phyloP scores from a whole-genome alignment of 2,329 filamentous ascomycete genomes.

The Fusarium begoniae region DNA sequence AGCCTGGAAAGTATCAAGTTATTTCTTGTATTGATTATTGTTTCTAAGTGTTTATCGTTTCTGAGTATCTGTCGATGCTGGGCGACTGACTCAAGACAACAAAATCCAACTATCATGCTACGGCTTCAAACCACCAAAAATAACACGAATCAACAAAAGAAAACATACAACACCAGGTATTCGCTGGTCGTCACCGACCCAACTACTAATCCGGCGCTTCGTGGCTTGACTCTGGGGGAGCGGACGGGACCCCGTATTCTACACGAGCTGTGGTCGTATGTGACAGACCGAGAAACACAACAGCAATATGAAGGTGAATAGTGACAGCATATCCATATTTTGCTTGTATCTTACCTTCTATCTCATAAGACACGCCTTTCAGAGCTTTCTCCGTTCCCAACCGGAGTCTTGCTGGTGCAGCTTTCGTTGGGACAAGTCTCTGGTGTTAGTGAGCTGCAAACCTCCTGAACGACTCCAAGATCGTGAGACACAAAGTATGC shows the following conservation, averaged over 20 bases:
- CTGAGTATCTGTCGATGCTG: not conserved
- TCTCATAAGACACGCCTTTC: not conserved
- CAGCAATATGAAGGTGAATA: not conserved
- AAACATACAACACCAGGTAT: slow-evolving; percentile 28
- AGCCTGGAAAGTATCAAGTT: not conserved
- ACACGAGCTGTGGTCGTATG: slow-evolving; percentile 29
- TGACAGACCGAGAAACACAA: not conserved
- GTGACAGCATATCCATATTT: too few species aligned
- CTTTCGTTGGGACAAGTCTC: not conserved
- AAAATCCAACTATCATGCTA: not conserved
- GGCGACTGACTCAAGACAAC: not conserved
- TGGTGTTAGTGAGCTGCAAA: not conserved
- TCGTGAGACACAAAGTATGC: not conserved
- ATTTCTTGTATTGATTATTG: too few species aligned
- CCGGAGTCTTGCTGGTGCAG: not conserved
- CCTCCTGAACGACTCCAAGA: not conserved
- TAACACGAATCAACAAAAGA: not conserved
- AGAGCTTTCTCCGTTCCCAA: not conserved
- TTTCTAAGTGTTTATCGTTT: not conserved
- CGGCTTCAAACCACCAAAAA: not conserved
- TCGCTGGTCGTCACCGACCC: slow-evolving; percentile 29
- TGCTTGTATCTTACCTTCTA: too few species aligned
- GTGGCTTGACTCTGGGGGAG: slow-evolving; percentile 26
- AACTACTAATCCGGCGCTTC: slow-evolving; percentile 29
- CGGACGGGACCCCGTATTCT: slow-evolving; percentile 28